A percentile compares a stretch with the other conserved stretches of the same genome.
Evolutionary conservation across 1,284 basidiomycete species (phyloP).

Genomic region (Leccinum pachyderme): DNA sequence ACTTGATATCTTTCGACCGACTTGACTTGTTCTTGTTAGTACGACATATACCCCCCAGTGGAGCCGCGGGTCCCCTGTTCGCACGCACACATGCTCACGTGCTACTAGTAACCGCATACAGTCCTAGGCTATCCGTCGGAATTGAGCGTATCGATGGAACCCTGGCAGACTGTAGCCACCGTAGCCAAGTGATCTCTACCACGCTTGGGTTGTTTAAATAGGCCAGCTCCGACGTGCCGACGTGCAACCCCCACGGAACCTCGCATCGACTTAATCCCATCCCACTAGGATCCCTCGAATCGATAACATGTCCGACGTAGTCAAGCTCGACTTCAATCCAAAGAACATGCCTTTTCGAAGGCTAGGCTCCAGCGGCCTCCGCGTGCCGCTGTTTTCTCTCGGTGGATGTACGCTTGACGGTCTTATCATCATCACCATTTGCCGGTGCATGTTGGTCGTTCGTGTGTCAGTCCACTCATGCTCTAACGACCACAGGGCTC

Average conservation of each 20-base stretch:
- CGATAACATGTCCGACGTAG: constrained; percentile 14
- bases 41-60: too few relatives aligned
- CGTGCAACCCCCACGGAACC: not conserved
- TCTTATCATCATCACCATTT: not conserved
- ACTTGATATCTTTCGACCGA: not conserved
- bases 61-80: not conserved
- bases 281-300: not conserved
- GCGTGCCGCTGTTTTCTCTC: constrained; percentile 74
- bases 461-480: not conserved
- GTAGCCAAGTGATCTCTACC: not conserved
- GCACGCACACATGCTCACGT: not conserved
- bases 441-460: not conserved
- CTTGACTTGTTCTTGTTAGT: too few relatives aligned
- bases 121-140: not conserved
- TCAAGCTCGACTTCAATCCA: constrained; percentile 43
- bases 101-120: not conserved
- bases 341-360: constrained; percentile 73
- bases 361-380: constrained; percentile 68
- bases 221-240: not conserved
- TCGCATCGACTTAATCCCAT: not conserved
- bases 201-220: not conserved
- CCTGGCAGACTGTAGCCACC: too few relatives aligned
- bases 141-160: not conserved
- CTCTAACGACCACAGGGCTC: constrained; percentile 22
- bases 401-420: constrained; percentile 59